Evolutionary conservation across 176 grass and related monocot species (phyloP), one percentile per base, ranked within the genome.

Genomic region (Guadua angustifolia): DNA sequence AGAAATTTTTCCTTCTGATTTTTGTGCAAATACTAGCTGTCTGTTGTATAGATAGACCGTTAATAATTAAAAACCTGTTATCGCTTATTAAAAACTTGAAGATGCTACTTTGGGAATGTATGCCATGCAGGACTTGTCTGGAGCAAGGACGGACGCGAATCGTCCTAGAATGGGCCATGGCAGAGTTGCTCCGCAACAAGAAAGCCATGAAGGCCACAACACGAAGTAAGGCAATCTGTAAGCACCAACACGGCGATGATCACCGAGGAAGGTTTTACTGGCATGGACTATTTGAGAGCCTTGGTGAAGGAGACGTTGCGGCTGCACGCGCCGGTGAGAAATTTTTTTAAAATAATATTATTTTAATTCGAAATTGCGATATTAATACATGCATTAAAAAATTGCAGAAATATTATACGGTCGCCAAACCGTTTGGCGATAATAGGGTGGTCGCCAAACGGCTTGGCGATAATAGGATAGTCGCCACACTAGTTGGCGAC

Each of bases 91-190:
- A 21, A 18, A 21, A 56, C 53, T 56, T 9, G 53, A 56, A 56
- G 52, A 55, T 21, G 18, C 19, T 55, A 19, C 52, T 55, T 55
- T 21, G 6, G 52, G 52, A 55, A 55, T 53, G 19, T 53, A 53
- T 55, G 18, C 52, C 17, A 55, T 55, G 4, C 21, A 43, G 39
- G 40, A 62, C 16, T 24, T 78, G 4, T 64, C 64, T 38, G 58
- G 39, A 2, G 39, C 56, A 46, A 57, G 75, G 1, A 25, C 75
- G 18, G 75, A 63, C 7, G 39, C 75, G 16, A 46, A 46, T 62
- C 75, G 15, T 78, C n/a, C 57, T 63, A 0, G 39, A 63, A 44
- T 78, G 75, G 58, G 24, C 13, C n/a, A 78, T 78, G 75, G 57
- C 58, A 10, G 75, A 64, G 58, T 58, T 64, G 24, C 40, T 78